Evolutionary conservation across 306 rosid genomes (phyloP).

Genomic region (Senna tora): DNA sequence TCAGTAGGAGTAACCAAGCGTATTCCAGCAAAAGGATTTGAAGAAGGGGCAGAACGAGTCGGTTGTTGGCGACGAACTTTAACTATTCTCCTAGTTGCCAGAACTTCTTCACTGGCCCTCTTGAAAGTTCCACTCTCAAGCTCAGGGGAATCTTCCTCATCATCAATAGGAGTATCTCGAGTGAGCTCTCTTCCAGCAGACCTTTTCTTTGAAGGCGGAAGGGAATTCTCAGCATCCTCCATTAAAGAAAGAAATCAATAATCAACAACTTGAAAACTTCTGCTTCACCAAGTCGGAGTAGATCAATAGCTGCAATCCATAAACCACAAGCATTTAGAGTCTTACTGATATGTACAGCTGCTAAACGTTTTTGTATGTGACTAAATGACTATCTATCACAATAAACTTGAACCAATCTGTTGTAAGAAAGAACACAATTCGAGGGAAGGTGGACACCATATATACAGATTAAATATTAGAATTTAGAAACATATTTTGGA

Average conservation of each 20-base stretch:
- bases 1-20: conserved; percentile 60
- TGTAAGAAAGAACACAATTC: too few relatives aligned
- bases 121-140: conserved; percentile 82
- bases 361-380: background rate
- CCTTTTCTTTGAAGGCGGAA: conserved; percentile 83
- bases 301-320: conserved; percentile 46
- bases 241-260: conserved; percentile 47
- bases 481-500: too few relatives aligned
- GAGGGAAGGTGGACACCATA: too few relatives aligned
- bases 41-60: conserved; percentile 55
- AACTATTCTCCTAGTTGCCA: conserved; percentile 84
- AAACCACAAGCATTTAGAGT: conserved; percentile 4
- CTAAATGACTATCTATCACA: too few relatives aligned
- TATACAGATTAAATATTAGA: too few relatives aligned
- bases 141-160: conserved; percentile 72
- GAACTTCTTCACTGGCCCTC: conserved; percentile 88
- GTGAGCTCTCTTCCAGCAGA: conserved; percentile 91
- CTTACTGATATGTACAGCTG: background rate
- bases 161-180: conserved; percentile 81
- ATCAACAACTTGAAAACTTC: conserved; percentile 16
- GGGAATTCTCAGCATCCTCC: conserved; percentile 75
- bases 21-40: conserved; percentile 89
- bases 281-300: conserved; percentile 14
- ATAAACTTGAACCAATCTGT: conserved; percentile 29
- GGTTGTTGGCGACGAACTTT: conserved; percentile 76